Evolutionary conservation across 208 protist species (phyloP), one percentile per base, ranked within the genome.

Genomic region (Leishmania tarentolae): DNA sequence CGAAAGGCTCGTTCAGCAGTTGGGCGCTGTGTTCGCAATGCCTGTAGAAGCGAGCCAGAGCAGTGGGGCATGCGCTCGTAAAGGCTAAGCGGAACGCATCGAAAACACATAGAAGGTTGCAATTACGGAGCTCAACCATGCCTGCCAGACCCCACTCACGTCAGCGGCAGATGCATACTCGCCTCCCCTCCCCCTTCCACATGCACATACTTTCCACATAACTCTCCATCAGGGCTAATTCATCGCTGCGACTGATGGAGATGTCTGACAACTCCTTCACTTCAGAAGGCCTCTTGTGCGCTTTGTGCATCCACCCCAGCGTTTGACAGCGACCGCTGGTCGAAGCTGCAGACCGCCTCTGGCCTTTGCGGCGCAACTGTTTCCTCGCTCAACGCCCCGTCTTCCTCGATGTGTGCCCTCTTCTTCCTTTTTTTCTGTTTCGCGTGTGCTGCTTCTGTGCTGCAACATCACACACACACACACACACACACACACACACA

Each of bases 1-100:
- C 40, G n/a, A 72, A 21, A 59, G 17, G 28, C 71, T 53, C 13
- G 28, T 37, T 77, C 74, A 65, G 47, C 56, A 77, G 74, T 52
- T 76, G 37, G n/a, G 50, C 31, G 37, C 42, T 42, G 35, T 61
- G 37, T 24, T 76, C 3, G 24, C 35, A 7, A 8, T 15, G 31
- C 28, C 69, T 73, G 42, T 21, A 44, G 69, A 21, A 53, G 69
- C 46, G 28, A 35, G 69, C 3, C 69, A 53, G 46, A 19, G 46
- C 69, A 50, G 21, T 19, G 24, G 44, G 40, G 44, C 28, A 73
- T 61, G 35, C 4, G 37, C 3, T 74, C 15, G 31, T 69, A 0
- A 40, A 75, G 53, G 7, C 44, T 52, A 7, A 44, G 28, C 11
- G 3, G 11, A 17, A 53, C 28, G 21, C 44, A 40, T 52, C 44